phyloP scores from a whole-genome alignment of 2,329 filamentous ascomycete genomes.

The Ustulina deusta region DNA sequence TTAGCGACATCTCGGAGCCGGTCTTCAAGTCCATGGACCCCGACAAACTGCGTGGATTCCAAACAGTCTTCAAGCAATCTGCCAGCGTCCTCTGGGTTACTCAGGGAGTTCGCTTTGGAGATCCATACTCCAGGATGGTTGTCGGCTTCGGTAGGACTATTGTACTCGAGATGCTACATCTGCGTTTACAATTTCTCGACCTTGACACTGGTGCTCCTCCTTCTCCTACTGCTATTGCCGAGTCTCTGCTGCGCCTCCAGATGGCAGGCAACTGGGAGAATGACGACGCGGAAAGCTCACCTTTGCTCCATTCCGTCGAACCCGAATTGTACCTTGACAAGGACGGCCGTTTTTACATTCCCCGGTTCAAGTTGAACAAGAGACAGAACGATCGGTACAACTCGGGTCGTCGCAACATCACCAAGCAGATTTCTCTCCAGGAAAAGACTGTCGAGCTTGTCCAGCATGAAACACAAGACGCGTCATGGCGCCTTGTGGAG shows the following conservation, averaged over 20 bases:
- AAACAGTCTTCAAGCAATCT: conserved; percentile 17
- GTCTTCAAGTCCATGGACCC: conserved; percentile 19
- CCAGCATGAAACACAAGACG: conserved; percentile 1
- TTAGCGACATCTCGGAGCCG: conserved; percentile 20
- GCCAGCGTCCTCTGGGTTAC: conserved; percentile 19
- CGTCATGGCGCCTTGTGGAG: conserved; percentile 13
- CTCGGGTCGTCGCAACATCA: conserved; percentile 21
- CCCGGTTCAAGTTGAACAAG: conserved; percentile 32
- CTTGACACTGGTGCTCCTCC: neutral
- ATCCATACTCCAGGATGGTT: conserved; percentile 24
- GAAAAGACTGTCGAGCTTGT: conserved; percentile 11
- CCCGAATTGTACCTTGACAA: conserved; percentile 26
- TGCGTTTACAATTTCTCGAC: conserved; percentile 21
- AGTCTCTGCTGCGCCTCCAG: conserved; percentile 17
- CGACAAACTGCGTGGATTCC: conserved; percentile 11
- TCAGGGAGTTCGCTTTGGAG: conserved; percentile 27
- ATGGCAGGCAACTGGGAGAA: conserved; percentile 1
- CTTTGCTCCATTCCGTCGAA: conserved; percentile 29
- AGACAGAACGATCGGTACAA: conserved; percentile 29
- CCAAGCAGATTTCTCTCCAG: conserved; percentile 2
- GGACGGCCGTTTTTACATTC: conserved; percentile 8
- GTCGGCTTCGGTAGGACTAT: conserved; percentile 22
- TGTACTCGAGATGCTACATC: conserved; percentile 19
- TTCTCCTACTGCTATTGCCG: conserved; percentile 6
- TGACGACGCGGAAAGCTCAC: neutral